Base-by-base conservation (phyloP, 2,329 filamentous ascomycete genomes). In the Sporothrix euskadiensis region DNA sequence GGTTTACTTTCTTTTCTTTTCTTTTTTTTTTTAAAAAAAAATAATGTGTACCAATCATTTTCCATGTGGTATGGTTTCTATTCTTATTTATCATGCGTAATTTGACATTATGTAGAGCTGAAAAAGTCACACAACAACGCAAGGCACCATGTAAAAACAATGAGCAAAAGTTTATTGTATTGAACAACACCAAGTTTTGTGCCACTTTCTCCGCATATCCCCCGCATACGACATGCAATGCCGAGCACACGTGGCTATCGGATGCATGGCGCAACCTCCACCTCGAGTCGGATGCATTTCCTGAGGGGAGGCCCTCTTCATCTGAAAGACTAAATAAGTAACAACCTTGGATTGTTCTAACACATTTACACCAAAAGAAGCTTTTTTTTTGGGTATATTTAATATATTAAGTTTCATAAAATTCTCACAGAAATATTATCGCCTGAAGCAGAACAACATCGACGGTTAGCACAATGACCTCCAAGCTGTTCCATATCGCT, bases 401-500 rank as follows among this genome's bases (percentile, higher is more conserved):
- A 26, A 16, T 14, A 39, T 10, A n/a, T 7, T 12, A 19, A 7
- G 4, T 39, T 6, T 39, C 35, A 63, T n/a, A 2, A 41, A 10
- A 22, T 12, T 12, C 2, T 3, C 19, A n/a, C 35, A 3, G 19
- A 14, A n/a, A 69, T 39, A 22, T 16, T 4, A 54, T 16, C 8
- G 7, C 30, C 16, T 6, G 30, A 1, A 19, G 19, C 30, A 22
- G 3, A 14, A 14, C 66, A 16, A 70, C 35, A 4, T n/a, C 19
- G 19, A n/a, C 26, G 8, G 7, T 47, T 8, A 6, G 6, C 14
- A 22, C 47, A 3, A 70, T 70, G 54, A 14, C 32, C 3, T 41
- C 52, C 12, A 70, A 26, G 52, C 77, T 78, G 6, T 77, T 81
- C 71, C 76, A 80, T 68, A 73, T 83, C 63, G 82, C 82, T 73